Conservation (phyloP, 257 asterid genomes). For the Nicotiana knightiana region DNA sequence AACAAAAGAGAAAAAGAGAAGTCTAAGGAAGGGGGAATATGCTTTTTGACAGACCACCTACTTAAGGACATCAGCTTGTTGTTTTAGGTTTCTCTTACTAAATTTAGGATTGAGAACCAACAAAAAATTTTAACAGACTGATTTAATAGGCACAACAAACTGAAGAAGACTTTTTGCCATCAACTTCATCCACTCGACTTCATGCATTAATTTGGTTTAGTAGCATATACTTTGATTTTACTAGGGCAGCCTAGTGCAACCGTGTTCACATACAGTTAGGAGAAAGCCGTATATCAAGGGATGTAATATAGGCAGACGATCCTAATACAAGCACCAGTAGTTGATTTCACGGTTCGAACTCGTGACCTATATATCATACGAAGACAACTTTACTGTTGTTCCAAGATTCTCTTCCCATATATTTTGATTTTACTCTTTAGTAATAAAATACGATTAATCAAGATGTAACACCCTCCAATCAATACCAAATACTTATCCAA, state of each 20-base stretch:
- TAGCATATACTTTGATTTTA: too few species aligned
- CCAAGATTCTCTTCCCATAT: too few species aligned
- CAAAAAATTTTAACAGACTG: not conserved
- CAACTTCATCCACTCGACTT: not conserved
- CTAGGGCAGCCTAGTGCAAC: too few species aligned
- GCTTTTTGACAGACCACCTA: too few species aligned
- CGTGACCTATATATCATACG: accelerated
- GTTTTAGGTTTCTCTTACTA: constrained; percentile 14
- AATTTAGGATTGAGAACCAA: constrained; percentile 13
- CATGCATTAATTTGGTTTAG: not conserved
- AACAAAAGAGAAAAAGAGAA: not conserved
- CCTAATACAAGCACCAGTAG: too few species aligned
- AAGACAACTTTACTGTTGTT: accelerated
- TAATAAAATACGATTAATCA: not conserved
- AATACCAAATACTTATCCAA: too few species aligned
- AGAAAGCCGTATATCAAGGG: too few species aligned
- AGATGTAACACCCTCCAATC: not conserved
- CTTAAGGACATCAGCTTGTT: not conserved
- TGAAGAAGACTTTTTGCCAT: constrained; percentile 1
- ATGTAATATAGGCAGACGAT: too few species aligned
- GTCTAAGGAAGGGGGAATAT: not conserved
- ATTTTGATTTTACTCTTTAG: not conserved
- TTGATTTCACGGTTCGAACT: too few species aligned
- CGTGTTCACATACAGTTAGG: accelerated
- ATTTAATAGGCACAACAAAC: constrained; percentile 8